phyloP scores from a whole-genome alignment of 2,329 filamentous ascomycete genomes.

The Cladophialophora psammophila region DNA sequence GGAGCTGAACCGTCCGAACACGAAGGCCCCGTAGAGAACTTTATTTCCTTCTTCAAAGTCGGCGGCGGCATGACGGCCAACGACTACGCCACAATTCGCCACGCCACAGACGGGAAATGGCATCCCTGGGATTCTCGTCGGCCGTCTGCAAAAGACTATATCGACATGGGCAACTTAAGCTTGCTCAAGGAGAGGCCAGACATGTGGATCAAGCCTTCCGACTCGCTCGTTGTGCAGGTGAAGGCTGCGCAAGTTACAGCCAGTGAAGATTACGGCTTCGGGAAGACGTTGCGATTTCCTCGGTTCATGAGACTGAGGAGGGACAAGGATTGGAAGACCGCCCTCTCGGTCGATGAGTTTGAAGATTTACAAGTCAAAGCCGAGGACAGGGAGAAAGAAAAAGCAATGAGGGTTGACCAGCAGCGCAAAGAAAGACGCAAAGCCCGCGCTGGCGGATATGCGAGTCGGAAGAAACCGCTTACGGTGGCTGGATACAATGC shows the following conservation, averaged over 20 bases:
- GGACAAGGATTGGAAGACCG: conserved; percentile 85
- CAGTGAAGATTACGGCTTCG: conserved; percentile 79
- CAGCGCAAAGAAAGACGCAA: conserved; percentile 70
- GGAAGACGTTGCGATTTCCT: conserved; percentile 85
- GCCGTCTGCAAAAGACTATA: conserved; percentile 73
- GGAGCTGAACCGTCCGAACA: conserved; percentile 48
- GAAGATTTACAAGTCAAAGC: conserved; percentile 71
- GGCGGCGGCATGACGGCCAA: conserved; percentile 88
- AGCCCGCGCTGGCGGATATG: conserved; percentile 49
- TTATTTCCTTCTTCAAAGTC: conserved; percentile 91
- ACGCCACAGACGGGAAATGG: conserved; percentile 92
- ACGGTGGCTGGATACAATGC: conserved; percentile 71
- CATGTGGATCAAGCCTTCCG: conserved; percentile 87
- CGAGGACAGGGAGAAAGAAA: conserved; percentile 74
- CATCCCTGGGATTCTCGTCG: conserved; percentile 78
- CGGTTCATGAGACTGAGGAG: conserved; percentile 80
- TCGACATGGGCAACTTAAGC: conserved; percentile 78
- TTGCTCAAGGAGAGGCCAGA: conserved; percentile 81
- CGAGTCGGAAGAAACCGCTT: conserved; percentile 70
- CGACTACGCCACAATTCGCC: conserved; percentile 83
- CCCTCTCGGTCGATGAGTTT: conserved; percentile 80
- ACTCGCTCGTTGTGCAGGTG: conserved; percentile 85
- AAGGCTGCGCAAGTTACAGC: conserved; percentile 81
- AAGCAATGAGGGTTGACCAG: conserved; percentile 52
- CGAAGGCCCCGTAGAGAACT: conserved; percentile 70